A percentile compares a stretch with the other conserved stretches of the same genome.
These are phyloP conservation scores for Dactylonectria estremocensis DNA, from an alignment of 2,329 filamentous ascomycete genomes.

Conservation along the genomic window DNA sequence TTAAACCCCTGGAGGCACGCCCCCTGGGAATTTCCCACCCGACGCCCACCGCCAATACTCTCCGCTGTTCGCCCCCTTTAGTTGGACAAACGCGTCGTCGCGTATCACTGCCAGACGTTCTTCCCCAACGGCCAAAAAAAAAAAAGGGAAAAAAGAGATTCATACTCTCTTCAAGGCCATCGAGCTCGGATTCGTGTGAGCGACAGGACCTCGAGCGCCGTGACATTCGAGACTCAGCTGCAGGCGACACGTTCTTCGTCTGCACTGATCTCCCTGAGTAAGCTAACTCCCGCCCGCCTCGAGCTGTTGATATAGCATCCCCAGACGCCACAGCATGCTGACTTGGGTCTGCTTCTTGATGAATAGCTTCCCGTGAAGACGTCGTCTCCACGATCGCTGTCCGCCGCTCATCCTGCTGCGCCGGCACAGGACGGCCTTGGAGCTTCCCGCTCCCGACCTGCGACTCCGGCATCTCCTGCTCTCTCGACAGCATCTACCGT, in stretches of 20 bases:
- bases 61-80: conserved; percentile 47
- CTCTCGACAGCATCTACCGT: conserved; percentile 75
- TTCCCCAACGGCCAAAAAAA: conserved; percentile 37
- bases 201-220: conserved; percentile 48
- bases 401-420: conserved; percentile 69
- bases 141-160: conserved; percentile 36
- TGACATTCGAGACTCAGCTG: conserved; percentile 67
- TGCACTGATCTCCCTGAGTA: conserved; percentile 74
- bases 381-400: conserved; percentile 67
- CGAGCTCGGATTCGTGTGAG: conserved; percentile 45
- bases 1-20: conserved; percentile 43
- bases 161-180: conserved; percentile 35
- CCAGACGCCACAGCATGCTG: conserved; percentile 46
- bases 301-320: conserved; percentile 33
- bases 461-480: conserved; percentile 68
- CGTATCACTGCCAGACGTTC: conserved; percentile 41
- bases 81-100: conserved; percentile 56
- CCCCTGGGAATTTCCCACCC: conserved; percentile 46
- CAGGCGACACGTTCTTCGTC: conserved; percentile 72
- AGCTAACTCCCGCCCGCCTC: conserved; percentile 41
- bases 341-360: conserved; percentile 34
- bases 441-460: conserved; percentile 54
- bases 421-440: conserved; percentile 71
- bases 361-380: conserved; percentile 64
- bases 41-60: conserved; percentile 37